Evolutionary conservation across 2,329 filamentous ascomycete genomes (phyloP).

Genomic region (Ophiostoma australiae): DNA sequence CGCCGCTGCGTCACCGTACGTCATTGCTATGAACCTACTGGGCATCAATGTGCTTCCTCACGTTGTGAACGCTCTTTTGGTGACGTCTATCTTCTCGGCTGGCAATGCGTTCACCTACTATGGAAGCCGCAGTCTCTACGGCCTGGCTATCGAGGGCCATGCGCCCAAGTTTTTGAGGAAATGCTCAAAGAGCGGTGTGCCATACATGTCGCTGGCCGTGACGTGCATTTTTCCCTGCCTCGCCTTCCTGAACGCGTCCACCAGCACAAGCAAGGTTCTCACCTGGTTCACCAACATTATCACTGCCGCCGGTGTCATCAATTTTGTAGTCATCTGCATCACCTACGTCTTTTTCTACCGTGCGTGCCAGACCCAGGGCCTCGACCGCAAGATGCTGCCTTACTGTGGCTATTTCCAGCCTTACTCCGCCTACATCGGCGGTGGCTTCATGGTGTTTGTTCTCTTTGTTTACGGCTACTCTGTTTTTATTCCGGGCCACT

Average conservation of each 20-base stretch:
- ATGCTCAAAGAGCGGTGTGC: constrained; percentile 36
- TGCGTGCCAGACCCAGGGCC: constrained; percentile 37
- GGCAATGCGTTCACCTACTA: constrained; percentile 56
- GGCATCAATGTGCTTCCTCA: constrained; percentile 63
- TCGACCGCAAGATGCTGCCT: constrained; percentile 35
- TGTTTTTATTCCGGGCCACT: constrained; percentile 39
- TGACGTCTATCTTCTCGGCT: constrained; percentile 54
- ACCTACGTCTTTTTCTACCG: constrained; percentile 39
- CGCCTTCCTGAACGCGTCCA: constrained; percentile 38
- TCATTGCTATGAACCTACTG: constrained; percentile 66
- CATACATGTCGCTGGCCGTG: constrained; percentile 37
- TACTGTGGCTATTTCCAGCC: constrained; percentile 39
- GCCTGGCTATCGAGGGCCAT: constrained; percentile 39
- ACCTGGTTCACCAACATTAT: constrained; percentile 40
- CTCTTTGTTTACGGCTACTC: constrained; percentile 48
- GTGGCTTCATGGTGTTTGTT: constrained; percentile 21
- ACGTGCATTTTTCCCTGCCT: constrained; percentile 37
- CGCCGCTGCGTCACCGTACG: constrained; percentile 56
- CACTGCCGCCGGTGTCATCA: constrained; percentile 38
- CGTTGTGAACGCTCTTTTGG: constrained; percentile 58
- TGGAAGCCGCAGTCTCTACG: constrained; percentile 40
- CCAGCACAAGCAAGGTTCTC: constrained; percentile 36
- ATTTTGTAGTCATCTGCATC: constrained; percentile 40
- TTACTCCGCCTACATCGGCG: constrained; percentile 36
- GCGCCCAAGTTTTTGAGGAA: constrained; percentile 38